A percentile compares a stretch with the other conserved stretches of the same genome.
Evolutionary conservation across 257 asterid species (phyloP).

Genomic region (Rubia yunnanensis): DNA sequence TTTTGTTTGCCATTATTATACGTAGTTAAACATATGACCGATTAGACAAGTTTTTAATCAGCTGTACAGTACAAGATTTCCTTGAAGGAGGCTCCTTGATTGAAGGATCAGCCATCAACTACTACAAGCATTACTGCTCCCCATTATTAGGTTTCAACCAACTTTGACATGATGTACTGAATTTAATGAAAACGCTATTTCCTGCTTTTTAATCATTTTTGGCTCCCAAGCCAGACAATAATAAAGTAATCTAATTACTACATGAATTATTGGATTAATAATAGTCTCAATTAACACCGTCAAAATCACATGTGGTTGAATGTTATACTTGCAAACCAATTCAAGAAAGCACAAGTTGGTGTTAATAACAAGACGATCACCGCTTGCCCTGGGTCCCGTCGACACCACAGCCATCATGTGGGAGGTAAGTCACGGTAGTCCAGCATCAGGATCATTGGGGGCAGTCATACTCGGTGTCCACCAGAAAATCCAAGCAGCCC

Average conservation of each 20-base stretch:
- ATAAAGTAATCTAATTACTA: neutral
- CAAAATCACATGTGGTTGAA: constrained; percentile 13
- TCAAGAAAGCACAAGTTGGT: constrained; percentile 14
- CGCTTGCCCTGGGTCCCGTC: no score
- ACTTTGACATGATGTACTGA: neutral
- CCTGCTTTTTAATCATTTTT: neutral
- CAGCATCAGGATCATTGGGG: no score
- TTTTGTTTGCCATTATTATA: no score
- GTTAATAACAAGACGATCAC: neutral
- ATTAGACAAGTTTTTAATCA: no score
- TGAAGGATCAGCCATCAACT: neutral
- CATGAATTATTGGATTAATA: neutral
- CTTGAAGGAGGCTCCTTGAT: neutral
- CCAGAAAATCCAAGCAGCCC: no score
- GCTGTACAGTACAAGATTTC: no score
- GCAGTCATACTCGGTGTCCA: no score
- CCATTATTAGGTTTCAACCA: constrained; percentile 11
- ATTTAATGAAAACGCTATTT: neutral
- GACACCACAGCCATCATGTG: no score
- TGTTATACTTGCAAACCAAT: constrained; percentile 14
- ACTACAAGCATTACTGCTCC: neutral
- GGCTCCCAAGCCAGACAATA: neutral
- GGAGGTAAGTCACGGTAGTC: no score
- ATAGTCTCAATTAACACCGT: constrained; percentile 13
- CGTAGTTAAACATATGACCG: no score